Percentiles rank a stretch among this genome's conserved stretches.
Evolutionary conservation across 495 filamentous ascomycete genomes (phyloP).

Genomic region (Pseudotulostoma volvatum): DNA sequence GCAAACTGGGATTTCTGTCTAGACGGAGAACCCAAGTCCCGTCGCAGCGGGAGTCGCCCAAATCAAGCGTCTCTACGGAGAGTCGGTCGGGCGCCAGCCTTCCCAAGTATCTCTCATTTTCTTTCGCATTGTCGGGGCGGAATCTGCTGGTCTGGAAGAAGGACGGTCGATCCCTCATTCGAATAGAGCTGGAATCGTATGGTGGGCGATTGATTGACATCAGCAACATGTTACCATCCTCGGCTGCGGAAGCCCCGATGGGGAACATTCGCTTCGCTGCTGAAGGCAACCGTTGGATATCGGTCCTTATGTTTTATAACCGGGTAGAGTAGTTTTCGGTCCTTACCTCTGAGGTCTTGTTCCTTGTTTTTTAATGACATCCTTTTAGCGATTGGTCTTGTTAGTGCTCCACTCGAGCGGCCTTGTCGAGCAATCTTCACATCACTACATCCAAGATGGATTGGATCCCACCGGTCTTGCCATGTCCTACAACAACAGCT

Average conservation of each 20-base stretch:
- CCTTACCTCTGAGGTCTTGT: background rate
- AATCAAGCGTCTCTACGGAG: background rate
- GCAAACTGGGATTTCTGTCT: background rate
- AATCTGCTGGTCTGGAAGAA: background rate
- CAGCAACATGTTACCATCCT: background rate
- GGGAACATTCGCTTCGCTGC: background rate
- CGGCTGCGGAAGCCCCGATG: background rate
- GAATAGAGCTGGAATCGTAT: background rate
- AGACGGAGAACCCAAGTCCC: background rate
- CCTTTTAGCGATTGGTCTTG: background rate
- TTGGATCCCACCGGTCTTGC: background rate
- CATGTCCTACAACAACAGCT: background rate
- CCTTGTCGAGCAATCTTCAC: background rate
- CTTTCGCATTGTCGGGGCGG: background rate
- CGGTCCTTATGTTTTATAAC: background rate
- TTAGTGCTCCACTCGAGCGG: background rate
- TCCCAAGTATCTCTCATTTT: background rate
- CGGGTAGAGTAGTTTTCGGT: background rate
- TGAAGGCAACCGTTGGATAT: background rate
- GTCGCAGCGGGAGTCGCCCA: background rate
- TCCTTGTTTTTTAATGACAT: background rate
- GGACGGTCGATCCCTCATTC: background rate
- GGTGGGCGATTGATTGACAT: background rate
- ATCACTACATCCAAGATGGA: background rate
- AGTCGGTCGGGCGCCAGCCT: background rate